Evolutionary conservation across 2,329 filamentous ascomycete genomes (phyloP).

Genomic region (Fusarium goolgardi): DNA sequence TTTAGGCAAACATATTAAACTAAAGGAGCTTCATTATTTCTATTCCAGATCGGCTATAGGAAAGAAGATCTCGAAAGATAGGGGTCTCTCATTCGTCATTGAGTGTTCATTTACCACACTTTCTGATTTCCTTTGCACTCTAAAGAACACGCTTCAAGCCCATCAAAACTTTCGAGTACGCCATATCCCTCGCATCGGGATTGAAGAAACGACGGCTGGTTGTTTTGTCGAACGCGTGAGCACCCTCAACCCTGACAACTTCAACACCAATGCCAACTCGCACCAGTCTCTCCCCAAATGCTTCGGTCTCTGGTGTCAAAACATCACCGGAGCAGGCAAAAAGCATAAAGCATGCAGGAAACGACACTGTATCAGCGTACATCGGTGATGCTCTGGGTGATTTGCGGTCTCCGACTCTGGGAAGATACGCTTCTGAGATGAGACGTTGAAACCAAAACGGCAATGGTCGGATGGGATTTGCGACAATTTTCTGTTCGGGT

Average conservation of each 20-base stretch:
- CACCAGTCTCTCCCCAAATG: slow-evolving; percentile 45
- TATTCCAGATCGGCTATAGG: not conserved
- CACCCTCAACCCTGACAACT: slow-evolving; percentile 24
- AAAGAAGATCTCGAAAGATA: not conserved
- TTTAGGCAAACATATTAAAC: not conserved
- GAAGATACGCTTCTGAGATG: slow-evolving; percentile 52
- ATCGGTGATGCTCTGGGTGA: slow-evolving; percentile 52
- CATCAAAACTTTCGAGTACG: slow-evolving; percentile 13
- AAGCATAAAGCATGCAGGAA: slow-evolving; percentile 41
- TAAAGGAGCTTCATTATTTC: not conserved
- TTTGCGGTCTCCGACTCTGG: slow-evolving; percentile 41
- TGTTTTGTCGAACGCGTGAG: slow-evolving; percentile 44
- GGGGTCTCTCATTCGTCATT: not conserved
- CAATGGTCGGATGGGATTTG: slow-evolving; percentile 37
- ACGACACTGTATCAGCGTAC: slow-evolving; percentile 40
- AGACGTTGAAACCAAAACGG: slow-evolving; percentile 30
- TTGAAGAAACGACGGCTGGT: slow-evolving; percentile 9
- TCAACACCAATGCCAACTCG: slow-evolving; percentile 18
- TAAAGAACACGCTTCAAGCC: slow-evolving; percentile 9
- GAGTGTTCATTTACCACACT: too few species aligned
- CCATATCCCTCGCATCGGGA: slow-evolving; percentile 5
- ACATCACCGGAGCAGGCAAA: slow-evolving; percentile 52
- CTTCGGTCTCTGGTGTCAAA: slow-evolving; percentile 52
- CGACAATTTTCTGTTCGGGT: slow-evolving; percentile 47
- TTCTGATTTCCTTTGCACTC: not conserved